These are phyloP conservation scores for Penicillium aurantiogriseum DNA, from an alignment of 2,329 filamentous ascomycete species.

Conservation along the genomic window DNA sequence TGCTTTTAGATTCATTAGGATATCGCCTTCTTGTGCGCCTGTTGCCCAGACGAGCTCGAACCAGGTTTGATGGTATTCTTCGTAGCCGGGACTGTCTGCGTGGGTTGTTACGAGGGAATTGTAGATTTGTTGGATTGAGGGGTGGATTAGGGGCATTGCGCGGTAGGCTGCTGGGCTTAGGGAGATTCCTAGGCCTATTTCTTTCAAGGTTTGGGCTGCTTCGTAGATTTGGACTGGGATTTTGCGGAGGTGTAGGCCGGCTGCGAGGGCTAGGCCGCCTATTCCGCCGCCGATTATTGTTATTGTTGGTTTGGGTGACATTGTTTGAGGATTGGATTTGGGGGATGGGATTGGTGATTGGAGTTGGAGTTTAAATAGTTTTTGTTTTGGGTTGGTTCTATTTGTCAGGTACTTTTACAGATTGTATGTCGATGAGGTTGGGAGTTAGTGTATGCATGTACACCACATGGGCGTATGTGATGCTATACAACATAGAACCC, in stretches of 20 bases:
- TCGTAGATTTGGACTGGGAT: conserved; percentile 57
- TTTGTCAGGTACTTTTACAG: background rate
- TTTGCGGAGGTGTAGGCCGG: conserved; percentile 49
- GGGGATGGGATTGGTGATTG: background rate
- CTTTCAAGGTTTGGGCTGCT: conserved; percentile 53
- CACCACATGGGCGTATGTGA: background rate
- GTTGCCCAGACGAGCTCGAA: conserved; percentile 34
- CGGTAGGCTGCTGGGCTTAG: conserved; percentile 57
- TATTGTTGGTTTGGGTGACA: conserved; percentile 27
- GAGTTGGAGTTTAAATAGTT: background rate
- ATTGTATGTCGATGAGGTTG: background rate
- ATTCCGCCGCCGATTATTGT: conserved; percentile 62
- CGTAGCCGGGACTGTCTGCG: conserved; percentile 34
- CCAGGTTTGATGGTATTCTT: conserved; percentile 32
- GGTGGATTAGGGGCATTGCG: conserved; percentile 55
- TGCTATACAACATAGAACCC: background rate
- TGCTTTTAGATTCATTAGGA: conserved; percentile 33
- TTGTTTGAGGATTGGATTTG: conserved; percentile 13
- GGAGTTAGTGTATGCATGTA: background rate
- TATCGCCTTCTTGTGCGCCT: conserved; percentile 22
- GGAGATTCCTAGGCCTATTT: conserved; percentile 59
- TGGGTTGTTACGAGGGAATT: conserved; percentile 35
- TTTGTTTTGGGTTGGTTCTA: background rate
- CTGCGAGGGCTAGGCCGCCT: conserved; percentile 55
- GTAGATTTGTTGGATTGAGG: conserved; percentile 34